Conservation (phyloP, 2,329 filamentous ascomycete species). For the Botrytis elliptica region DNA sequence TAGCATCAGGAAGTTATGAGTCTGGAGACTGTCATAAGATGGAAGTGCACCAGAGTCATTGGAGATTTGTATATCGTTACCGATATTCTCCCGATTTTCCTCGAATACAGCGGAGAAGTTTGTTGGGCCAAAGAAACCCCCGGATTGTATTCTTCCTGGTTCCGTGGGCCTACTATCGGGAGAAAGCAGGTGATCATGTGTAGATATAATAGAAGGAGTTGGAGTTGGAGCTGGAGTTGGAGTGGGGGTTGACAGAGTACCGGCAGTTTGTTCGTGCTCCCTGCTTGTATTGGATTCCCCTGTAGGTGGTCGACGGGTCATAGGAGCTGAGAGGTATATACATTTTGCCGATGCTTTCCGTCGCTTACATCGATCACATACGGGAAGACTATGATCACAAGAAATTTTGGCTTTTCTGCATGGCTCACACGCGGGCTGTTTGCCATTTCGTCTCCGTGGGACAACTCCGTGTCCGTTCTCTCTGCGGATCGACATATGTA, state of each 20-base stretch:
- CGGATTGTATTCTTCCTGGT: constrained; percentile 12
- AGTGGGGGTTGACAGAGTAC: constrained; percentile 8
- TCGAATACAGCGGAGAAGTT: constrained; percentile 38
- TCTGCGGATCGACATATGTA: background rate
- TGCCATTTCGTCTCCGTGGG: constrained; percentile 35
- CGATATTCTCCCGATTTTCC: constrained; percentile 35
- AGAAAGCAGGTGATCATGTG: background rate
- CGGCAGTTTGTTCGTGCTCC: background rate
- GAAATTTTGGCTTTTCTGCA: constrained; percentile 37
- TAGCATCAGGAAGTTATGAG: constrained; percentile 36
- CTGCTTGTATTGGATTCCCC: background rate
- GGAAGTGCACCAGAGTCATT: constrained; percentile 29
- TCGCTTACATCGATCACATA: constrained; percentile 33
- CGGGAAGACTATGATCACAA: constrained; percentile 35
- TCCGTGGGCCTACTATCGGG: constrained; percentile 13
- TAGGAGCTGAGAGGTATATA: constrained; percentile 34
- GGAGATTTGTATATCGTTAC: constrained; percentile 33
- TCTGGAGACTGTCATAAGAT: constrained; percentile 31
- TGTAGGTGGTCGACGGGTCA: constrained; percentile 27
- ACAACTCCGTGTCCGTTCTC: constrained; percentile 4
- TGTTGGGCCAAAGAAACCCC: constrained; percentile 35
- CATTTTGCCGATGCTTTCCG: constrained; percentile 32
- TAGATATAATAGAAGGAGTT: background rate
- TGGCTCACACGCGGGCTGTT: constrained; percentile 30
- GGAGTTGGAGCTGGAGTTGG: background rate